These are phyloP conservation scores for Barnettozyma hawaiiensis DNA, from an alignment of 1,139 yeast genomes.

Conservation along the genomic window DNA sequence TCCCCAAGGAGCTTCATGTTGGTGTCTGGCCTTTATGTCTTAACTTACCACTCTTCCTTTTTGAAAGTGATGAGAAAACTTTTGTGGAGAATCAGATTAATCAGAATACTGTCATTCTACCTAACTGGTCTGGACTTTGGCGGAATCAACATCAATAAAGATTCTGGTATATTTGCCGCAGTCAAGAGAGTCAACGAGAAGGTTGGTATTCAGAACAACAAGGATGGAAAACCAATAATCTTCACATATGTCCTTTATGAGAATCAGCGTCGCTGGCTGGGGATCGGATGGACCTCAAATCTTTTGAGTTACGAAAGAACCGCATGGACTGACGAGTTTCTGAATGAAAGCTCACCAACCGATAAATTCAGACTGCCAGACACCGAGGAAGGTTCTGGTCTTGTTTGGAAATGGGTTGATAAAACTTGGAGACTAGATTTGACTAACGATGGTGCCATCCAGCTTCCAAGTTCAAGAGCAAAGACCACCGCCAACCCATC, in stretches of 20 bases:
- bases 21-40: slow-evolving; percentile 51
- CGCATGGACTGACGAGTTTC: slow-evolving; percentile 95
- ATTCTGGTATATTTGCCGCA: slow-evolving; percentile 55
- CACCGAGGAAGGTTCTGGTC: slow-evolving; percentile 56
- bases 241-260: slow-evolving; percentile 93
- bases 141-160: slow-evolving; percentile 36
- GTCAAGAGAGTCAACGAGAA: slow-evolving; percentile 41
- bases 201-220: slow-evolving; percentile 22
- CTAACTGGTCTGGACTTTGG: slow-evolving; percentile 84
- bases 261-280: slow-evolving; percentile 95
- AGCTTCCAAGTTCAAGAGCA: slow-evolving; percentile 57
- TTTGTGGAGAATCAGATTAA: slow-evolving; percentile 74
- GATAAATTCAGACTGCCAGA: slow-evolving; percentile 78
- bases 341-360: slow-evolving; percentile 77
- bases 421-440: slow-evolving; percentile 85
- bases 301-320: slow-evolving; percentile 87
- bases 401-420: slow-evolving; percentile 94
- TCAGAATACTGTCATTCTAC: slow-evolving; percentile 69
- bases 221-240: slow-evolving; percentile 61
- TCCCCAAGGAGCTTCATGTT: slow-evolving; percentile 68
- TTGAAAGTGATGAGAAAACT: slow-evolving; percentile 74
- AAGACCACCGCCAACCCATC: slow-evolving; percentile 75
- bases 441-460: slow-evolving; percentile 82
- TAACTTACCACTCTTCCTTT: slow-evolving; percentile 85
- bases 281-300: slow-evolving; percentile 96